Base-by-base conservation (phyloP, 768 basidiomycete genomes). In the Cystobasidium tubakii region DNA sequence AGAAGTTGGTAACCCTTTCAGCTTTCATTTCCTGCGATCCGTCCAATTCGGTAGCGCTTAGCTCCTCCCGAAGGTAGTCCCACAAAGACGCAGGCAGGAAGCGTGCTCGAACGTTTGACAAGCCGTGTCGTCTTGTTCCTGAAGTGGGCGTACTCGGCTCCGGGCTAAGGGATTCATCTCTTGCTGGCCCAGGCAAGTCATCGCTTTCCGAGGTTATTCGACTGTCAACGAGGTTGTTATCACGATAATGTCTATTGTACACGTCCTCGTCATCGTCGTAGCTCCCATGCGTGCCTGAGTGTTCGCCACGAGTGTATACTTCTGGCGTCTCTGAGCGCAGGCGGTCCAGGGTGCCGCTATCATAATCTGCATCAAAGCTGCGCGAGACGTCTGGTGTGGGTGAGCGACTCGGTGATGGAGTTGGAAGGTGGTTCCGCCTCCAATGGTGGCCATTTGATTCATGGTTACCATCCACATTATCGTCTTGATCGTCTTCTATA, bases 1-100 rank as follows among this genome's bases (percentile, higher is more conserved):
- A 82, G 80, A 98, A 99, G 81, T 98, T 98, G 80, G 91, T 89
- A 71, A 99, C 93, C 17, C 96, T 85, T 79, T 98, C 95, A 90
- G 44, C 66, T 27, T 93, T 93, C 77, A 91, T 83, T 80, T 93
- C 92, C 78, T 93, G 91, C 76, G 92, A 91, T 0, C 90, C 91
- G 81, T 93, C 92, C 80, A 92, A 91, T 81, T 93, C 92, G 23
- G 90, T 92, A 0, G 89, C 91, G 9, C 92, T 83, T 7, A 94
- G 84, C 78, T 95, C 92, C 79, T 93, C 91, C 17, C 88, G 84
- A 25, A 95, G 84, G 80, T 95, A 94, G 75, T 94, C 92, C 92
- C 92, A 95, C 25, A 95, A 79, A 2, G 91, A 91, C 80, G 91
- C 91, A 1, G 90, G 87, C 36, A 78, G 44, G 27, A 67, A 50